Evolutionary conservation across 768 basidiomycete genomes (phyloP).

Genomic region (Termitomyces sp.): DNA sequence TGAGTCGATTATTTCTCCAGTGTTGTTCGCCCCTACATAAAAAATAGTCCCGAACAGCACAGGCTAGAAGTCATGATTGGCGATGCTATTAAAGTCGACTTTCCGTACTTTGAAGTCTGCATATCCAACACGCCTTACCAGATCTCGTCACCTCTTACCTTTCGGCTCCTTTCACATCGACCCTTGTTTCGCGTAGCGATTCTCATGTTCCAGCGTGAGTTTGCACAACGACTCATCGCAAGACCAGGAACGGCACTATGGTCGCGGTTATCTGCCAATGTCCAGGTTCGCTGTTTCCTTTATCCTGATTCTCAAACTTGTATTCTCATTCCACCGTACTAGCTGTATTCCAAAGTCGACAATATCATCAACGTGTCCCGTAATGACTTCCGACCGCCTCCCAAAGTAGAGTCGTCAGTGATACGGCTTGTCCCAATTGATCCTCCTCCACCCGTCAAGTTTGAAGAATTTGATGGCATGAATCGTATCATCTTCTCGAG

Average conservation of each 20-base stretch:
- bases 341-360: slow-evolving; percentile 92
- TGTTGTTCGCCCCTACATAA: background rate
- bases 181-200: slow-evolving; percentile 92
- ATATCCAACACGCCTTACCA: slow-evolving; percentile 99
- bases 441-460: slow-evolving; percentile 92
- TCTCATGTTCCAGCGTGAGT: slow-evolving; percentile 99
- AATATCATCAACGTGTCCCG: slow-evolving; percentile 95
- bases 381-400: slow-evolving; percentile 95
- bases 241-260: slow-evolving; percentile 79
- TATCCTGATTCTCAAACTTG: background rate
- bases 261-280: slow-evolving; percentile 94
- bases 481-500: slow-evolving; percentile 86
- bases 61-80: slow-evolving; percentile 95
- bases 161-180: slow-evolving; percentile 93
- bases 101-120: slow-evolving; percentile 98
- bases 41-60: slow-evolving; percentile 81
- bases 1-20: slow-evolving; percentile 33
- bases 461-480: slow-evolving; percentile 97
- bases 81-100: slow-evolving; percentile 96
- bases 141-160: slow-evolving; percentile 96
- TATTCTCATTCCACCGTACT: background rate
- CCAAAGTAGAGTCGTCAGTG: slow-evolving; percentile 90
- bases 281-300: slow-evolving; percentile 44
- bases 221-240: slow-evolving; percentile 88
- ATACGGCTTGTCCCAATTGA: slow-evolving; percentile 88